Base-by-base conservation (phyloP, 2,329 filamentous ascomycete genomes). In the Sporothrix dimorphospora region DNA sequence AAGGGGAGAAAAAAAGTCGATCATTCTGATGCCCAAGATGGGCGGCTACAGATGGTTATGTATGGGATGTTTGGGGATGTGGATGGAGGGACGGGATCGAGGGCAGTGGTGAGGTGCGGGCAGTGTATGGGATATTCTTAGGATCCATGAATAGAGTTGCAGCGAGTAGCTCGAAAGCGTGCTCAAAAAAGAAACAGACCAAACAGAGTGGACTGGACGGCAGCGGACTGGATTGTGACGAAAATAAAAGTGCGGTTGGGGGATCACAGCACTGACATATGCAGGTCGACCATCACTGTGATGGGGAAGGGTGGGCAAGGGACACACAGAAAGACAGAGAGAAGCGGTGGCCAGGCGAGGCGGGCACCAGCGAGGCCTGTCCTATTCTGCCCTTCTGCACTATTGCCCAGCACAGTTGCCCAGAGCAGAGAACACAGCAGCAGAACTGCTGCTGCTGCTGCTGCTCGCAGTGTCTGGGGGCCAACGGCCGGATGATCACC, bases 31-130 rank as follows among this genome's bases (percentile, higher is more conserved):
- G 75, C 69, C 27, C 45, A n/a, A 76, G 75, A 73, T 77, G 82
- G 84, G 84, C 82, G 83, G 80, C 80, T 84, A 82, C 79, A 78
- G 79, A 76, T 78, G 79, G 82, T 85, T 86, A 86, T 85, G 84
- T 86, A 85, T 80, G 77, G 77, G 72, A 75, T 74, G 70, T 27
- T 38, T 24, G 47, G 59, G 21, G 67, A 40, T 24, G 67, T 7
- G 11, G 3, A 7, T 40, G 30, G 57, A 42, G 11, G 57, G 34
- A 63, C 57, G 34, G 34, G 34, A 38, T 7, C 21, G 30, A 59
- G 21, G 40, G 63, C 24, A 9, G 40, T 68, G 16, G 40, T 59
- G 53, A 42, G 19, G 27, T 8, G n/a, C 5, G 47, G 19, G 19
- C 47, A 49, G 19, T 49, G 47, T 40, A 67, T 40, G 24, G 38